Base-by-base conservation (phyloP, 306 rosid genomes). In the Trifolium dubium region DNA sequence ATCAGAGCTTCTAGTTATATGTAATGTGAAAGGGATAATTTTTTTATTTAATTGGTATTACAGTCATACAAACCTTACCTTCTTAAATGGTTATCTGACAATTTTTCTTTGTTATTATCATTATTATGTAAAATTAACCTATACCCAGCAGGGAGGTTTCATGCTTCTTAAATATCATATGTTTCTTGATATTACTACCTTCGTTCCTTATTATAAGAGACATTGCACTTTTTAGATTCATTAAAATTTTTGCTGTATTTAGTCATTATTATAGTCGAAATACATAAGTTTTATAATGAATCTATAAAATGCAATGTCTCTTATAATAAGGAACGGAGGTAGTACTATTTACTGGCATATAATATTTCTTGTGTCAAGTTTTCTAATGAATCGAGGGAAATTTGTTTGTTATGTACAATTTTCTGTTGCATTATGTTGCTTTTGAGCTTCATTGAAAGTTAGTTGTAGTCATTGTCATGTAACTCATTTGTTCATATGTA, bases 41-140 rank as follows among this genome's bases (percentile, higher is more conserved):
- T 64, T 70, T 17, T 40, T 47, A 62, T 77, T 77, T 64, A 47
- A n/a, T 70, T 73, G 73, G 69, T 74, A 69, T 80, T 76, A 37
- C 72, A 69, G 9, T 64, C 67, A 29, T 66, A 1, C 39, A 64
- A 77, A 46, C 43, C 34, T 68, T 13, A 64, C 72, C 74, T 35
- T 61, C 61, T 63, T 10, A 13, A 54, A 3, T 69, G 71, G 49
- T 80, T 76, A 47, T 46, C 69, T 13, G 55, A 35, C 37, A 40
- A 23, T 13, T 61, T 18, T 18, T 79, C 55, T 30, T 23, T 54
- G 15, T 18, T 62, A 39, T 55, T 69, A 60, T 61, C 63, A 58
- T 40, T 47, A 9, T 46, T 64, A 47, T 50, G 61, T 72, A 46
- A 67, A 75, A 35, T 15, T 63, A 44, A 31, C 62, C 55, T 59